Conservation (phyloP, 805 yeast genomes). For the Metschnikowia noctiluminum region DNA sequence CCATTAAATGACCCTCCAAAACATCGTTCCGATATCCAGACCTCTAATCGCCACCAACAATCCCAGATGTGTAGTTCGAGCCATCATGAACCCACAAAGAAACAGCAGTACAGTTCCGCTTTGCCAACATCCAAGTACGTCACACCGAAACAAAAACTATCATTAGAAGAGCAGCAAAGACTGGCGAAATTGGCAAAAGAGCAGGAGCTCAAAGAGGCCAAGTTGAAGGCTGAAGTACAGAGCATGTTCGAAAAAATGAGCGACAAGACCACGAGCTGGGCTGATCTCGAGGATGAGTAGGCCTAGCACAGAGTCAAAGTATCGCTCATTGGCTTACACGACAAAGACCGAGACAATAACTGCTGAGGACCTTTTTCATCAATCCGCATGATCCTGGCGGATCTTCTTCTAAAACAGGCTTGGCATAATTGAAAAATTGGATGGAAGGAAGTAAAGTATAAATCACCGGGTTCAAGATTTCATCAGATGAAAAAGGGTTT, state of each 20-base stretch:
- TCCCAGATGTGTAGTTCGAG: not conserved
- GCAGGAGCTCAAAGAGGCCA: conserved; percentile 17
- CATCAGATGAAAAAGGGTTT: no score
- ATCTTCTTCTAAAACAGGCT: no score
- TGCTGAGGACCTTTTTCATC: no score
- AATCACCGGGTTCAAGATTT: no score
- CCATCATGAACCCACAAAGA: not conserved
- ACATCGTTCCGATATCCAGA: not conserved
- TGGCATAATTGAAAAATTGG: no score
- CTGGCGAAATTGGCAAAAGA: conserved; percentile 6
- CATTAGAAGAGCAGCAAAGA: conserved; percentile 7
- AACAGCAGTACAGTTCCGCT: not conserved
- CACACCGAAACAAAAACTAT: conserved; percentile 12
- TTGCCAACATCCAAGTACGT: conserved; percentile 6
- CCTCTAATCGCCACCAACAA: not conserved
- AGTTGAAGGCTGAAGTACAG: conserved; percentile 25
- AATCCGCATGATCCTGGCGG: no score
- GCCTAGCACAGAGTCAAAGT: not conserved
- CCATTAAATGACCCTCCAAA: conserved; percentile 2
- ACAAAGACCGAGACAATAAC: no score
- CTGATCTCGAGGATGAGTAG: conserved; percentile 27
- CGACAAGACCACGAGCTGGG: conserved; percentile 30
- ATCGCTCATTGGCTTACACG: no score
- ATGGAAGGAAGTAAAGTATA: no score
- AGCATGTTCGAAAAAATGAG: conserved; percentile 28